These are phyloP conservation scores for Silybum marianum DNA, from an alignment of 129 eudicot species.

Conservation along the genomic window DNA sequence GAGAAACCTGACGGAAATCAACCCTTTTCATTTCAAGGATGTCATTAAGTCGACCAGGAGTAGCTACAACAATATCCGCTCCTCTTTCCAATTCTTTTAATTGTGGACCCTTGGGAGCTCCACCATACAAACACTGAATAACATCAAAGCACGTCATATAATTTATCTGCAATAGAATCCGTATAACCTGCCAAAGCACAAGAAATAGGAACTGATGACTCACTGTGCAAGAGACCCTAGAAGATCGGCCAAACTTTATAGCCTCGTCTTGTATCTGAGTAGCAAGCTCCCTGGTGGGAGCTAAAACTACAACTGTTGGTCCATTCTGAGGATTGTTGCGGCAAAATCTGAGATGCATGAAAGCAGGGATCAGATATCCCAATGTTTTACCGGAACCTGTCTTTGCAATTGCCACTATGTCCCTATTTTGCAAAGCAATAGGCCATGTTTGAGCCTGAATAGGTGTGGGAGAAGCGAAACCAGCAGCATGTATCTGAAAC, in stretches of 20 bases:
- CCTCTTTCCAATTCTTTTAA: constrained; percentile 84
- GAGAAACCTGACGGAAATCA: constrained; percentile 80
- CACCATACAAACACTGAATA: constrained; percentile 89
- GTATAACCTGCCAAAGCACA: not conserved
- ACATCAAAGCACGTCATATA: constrained; percentile 6
- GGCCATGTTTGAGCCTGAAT: constrained; percentile 99
- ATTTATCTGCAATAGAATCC: not conserved
- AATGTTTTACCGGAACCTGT: constrained; percentile 98
- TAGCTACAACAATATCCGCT: constrained; percentile 89
- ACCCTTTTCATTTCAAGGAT: constrained; percentile 86
- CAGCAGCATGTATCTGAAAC: constrained; percentile 77
- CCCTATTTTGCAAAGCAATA: constrained; percentile 79
- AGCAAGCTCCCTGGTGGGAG: constrained; percentile 97
- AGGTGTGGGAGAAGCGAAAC: constrained; percentile 86
- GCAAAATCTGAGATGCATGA: constrained; percentile 67
- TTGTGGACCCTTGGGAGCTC: constrained; percentile 89
- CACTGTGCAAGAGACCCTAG: constrained; percentile 87
- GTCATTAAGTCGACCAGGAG: constrained; percentile 98
- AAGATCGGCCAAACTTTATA: constrained; percentile 85
- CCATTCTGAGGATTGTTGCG: constrained; percentile 77
- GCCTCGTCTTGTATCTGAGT: constrained; percentile 98
- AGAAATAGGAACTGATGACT: constrained; percentile 1
- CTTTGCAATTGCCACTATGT: constrained; percentile 97
- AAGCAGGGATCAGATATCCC: constrained; percentile 92
- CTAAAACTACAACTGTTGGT: constrained; percentile 85